Evolutionary conservation across 2,329 filamentous ascomycete genomes (phyloP), one percentile per base, ranked within the genome.

Genomic region (Talaromyces piceae): DNA sequence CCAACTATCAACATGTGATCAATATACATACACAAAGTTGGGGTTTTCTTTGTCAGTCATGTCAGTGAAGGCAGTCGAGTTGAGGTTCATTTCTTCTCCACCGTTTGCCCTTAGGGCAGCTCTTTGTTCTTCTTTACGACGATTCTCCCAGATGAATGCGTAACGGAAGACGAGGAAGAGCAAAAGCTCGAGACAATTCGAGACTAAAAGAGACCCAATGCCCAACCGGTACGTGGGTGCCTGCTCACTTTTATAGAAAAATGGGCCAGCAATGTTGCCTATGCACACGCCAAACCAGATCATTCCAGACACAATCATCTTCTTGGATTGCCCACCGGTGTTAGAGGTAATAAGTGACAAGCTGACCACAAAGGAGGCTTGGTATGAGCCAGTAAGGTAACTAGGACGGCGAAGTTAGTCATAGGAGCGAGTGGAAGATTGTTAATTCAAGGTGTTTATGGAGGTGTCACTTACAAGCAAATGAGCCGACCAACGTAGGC

Each of bases 21-120:
- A 62, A 49, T 62, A 63, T 2, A 63, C 25, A 52, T 63, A 62
- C 16, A 56, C 46, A 33, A 63, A 62, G 23, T 75, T 74, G 46
- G 67, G 45, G 45, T 75, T 76, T 60, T 75, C 71, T 51, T 68
- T 64, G 56, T 76, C 74, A 3, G 74, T 77, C 66, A 77, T 59
- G 59, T 78, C 75, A 7, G 64, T 64, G 55, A 75, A 76, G 0
- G 74, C 74, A 8, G 73, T 76, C 12, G 61, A 63, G 57, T 75
- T 69, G 43, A 59, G 30, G 27, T 44, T 45, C 8, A 55, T 52
- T 3, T 55, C 56, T 4, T 47, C 37, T 20, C 51, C 50, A 11
- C 51, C 51, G 2, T 37, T 31, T 18, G 44, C 49, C 30, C 43
- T 31, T 18, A 50, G 18, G 9, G 27, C 27, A 16, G 41, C 33